Evolutionary conservation across 2,329 filamentous ascomycete genomes (phyloP), one percentile per base, ranked within the genome.

Genomic region (Chaetothyriales sp.): DNA sequence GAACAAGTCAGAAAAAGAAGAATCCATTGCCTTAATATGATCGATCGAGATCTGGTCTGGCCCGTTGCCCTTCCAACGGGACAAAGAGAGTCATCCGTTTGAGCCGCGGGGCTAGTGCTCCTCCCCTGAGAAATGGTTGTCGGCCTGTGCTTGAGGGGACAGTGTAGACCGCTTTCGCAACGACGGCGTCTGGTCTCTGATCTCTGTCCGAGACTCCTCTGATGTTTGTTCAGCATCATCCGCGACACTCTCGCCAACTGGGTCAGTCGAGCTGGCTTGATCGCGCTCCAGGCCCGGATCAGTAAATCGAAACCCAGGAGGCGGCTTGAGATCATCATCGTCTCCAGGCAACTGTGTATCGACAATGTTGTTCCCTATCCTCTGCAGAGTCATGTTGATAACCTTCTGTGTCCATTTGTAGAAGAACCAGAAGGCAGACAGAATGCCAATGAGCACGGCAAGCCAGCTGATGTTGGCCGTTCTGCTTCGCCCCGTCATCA

Each of bases 381-480:
- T 47, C 44, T 56, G 53, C 42, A 60, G 54, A 32, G 54, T 53
- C 28, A 51, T 52, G 47, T 52, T 48, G 25, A 60, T 54, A 42
- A 60, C 56, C 2, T 52, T 50, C 47, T 60, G 55, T 9, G 59
- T 57, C 55, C 53, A 59, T 49, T 55, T 49, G 26, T 60, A 60
- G 50, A 59, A 60, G 47, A 60, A 51, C 43, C 53, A 58, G 28
- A 58, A 56, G 18, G 58, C 58, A 19, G 58, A 58, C 10, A 53
- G 32, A 19, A 92, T 78, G 1, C 92, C 92, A 56, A 95, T 76
- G 3, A 87, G 61, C 43, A 96, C 79, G 48, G 94, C 77, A 15
- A 84, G 68, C 77, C 86, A 84, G 61, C 82, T 90, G 58, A 95
- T 78, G 53, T 83, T 81, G 55, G 87, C 82, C 53, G 88, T 73